A percentile compares a stretch with the other conserved stretches of the same genome.
Evolutionary conservation across 495 filamentous ascomycete genomes (phyloP).

Genomic region (Penicillium samsonianum): DNA sequence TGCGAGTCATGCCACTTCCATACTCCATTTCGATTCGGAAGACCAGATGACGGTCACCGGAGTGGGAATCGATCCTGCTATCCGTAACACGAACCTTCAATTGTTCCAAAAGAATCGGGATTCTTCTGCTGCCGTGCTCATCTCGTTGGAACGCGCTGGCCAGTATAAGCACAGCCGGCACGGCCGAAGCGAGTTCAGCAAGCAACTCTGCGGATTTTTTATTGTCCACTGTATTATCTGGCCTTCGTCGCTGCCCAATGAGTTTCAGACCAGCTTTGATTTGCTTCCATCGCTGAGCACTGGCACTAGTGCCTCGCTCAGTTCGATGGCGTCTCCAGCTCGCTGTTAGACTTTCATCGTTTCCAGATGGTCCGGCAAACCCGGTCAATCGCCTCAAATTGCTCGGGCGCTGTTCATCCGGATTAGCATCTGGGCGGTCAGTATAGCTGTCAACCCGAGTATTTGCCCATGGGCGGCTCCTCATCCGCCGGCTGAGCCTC

Average conservation of each 20-base stretch:
- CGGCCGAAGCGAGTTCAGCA: constrained; percentile 88
- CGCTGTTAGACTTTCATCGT: constrained; percentile 47
- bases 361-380: constrained; percentile 61
- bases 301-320: constrained; percentile 70
- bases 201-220: constrained; percentile 95
- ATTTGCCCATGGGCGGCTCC: constrained; percentile 54
- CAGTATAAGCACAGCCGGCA: constrained; percentile 87
- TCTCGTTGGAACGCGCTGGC: constrained; percentile 97
- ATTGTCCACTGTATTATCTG: constrained; percentile 82
- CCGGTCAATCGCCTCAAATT: constrained; percentile 76
- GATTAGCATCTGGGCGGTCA: constrained; percentile 40
- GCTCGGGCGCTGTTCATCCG: constrained; percentile 63
- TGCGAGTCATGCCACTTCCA: constrained; percentile 88
- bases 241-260: constrained; percentile 75
- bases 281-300: constrained; percentile 82
- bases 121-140: constrained; percentile 91
- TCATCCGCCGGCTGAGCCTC: constrained; percentile 60
- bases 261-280: constrained; percentile 83
- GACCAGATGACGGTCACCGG: constrained; percentile 77
- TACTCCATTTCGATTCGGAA: constrained; percentile 96
- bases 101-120: constrained; percentile 93
- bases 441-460: constrained; percentile 58
- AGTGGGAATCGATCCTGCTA: constrained; percentile 62
- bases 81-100: constrained; percentile 85
- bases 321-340: constrained; percentile 56